Evolutionary conservation across 257 asterid species (phyloP).

Genomic region (Asclepias syriaca): DNA sequence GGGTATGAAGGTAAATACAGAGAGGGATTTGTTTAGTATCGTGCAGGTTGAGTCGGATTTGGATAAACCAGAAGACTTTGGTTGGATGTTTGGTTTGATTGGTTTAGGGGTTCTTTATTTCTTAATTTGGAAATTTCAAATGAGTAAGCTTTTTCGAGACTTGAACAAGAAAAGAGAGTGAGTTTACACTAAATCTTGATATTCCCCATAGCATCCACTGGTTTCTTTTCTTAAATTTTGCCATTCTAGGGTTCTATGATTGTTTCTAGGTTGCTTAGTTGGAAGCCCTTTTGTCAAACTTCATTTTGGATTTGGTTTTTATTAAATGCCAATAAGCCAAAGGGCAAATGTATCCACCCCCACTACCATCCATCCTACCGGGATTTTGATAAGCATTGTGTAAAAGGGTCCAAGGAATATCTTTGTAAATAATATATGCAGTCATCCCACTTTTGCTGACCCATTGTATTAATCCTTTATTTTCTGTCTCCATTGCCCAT

Average conservation of each 20-base stretch:
- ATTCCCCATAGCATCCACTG: no score
- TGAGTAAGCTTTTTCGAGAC: constrained; percentile 44
- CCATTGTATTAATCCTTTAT: neutral
- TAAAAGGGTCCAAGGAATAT: neutral
- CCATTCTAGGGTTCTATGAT: no score
- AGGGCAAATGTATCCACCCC: neutral
- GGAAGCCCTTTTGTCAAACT: no score
- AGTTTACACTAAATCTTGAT: neutral
- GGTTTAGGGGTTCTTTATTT: constrained; percentile 73
- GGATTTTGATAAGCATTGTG: neutral
- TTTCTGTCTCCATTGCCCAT: neutral
- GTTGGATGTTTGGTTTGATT: constrained; percentile 68
- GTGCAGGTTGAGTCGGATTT: constrained; percentile 49
- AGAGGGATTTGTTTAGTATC: constrained; percentile 52
- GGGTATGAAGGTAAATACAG: constrained; percentile 45
- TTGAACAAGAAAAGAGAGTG: constrained; percentile 69
- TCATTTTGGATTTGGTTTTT: no score
- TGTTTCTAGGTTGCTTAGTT: no score
- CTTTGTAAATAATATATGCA: neutral
- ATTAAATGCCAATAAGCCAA: no score
- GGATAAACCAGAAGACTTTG: constrained; percentile 53
- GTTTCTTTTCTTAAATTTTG: no score
- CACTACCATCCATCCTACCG: neutral
- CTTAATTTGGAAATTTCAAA: constrained; percentile 84
- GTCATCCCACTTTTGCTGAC: neutral